Evolutionary conservation across 2,329 filamentous ascomycete genomes (phyloP).

Genomic region (Ceratocystis papillata): DNA sequence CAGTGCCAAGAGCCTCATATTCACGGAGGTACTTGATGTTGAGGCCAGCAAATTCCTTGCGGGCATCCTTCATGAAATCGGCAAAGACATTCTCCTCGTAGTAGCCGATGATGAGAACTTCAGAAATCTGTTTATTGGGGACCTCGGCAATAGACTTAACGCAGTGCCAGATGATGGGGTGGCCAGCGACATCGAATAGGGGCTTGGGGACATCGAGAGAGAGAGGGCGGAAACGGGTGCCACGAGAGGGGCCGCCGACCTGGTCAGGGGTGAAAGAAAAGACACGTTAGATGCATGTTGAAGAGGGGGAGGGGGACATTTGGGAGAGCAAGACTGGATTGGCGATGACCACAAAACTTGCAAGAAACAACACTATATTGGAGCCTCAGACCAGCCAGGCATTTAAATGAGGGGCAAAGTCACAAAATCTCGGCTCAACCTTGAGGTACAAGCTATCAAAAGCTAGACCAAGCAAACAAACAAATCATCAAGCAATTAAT

Average conservation of each 20-base stretch:
- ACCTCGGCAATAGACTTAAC: slow-evolving; percentile 84
- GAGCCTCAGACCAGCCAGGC: background rate
- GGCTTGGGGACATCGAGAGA: slow-evolving; percentile 97
- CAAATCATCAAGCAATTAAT: background rate
- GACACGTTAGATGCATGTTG: slow-evolving; percentile 29
- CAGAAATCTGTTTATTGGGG: slow-evolving; percentile 66
- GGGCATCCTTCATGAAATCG: slow-evolving; percentile 91
- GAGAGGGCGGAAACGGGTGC: slow-evolving; percentile 87
- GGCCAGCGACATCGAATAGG: slow-evolving; percentile 94
- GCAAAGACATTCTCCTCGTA: slow-evolving; percentile 96
- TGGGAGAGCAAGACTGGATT: background rate
- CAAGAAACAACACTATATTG: background rate
- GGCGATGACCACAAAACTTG: background rate
- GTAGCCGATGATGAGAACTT: slow-evolving; percentile 97
- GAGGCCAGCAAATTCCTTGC: slow-evolving; percentile 73
- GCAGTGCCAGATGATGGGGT: slow-evolving; percentile 98
- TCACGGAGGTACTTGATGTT: slow-evolving; percentile 92
- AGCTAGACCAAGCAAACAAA: background rate
- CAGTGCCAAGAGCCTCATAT: slow-evolving; percentile 91
- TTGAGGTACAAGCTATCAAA: background rate
- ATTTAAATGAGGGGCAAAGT: slow-evolving; percentile 9
- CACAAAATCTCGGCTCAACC: background rate
- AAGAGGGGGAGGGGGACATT: background rate
- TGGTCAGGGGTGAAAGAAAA: slow-evolving; percentile 32
- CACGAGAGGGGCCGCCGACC: slow-evolving; percentile 92